These are phyloP conservation scores for Zygosaccharomyces sapae DNA, from an alignment of 1,139 yeast genomes.

Conservation along the genomic window DNA sequence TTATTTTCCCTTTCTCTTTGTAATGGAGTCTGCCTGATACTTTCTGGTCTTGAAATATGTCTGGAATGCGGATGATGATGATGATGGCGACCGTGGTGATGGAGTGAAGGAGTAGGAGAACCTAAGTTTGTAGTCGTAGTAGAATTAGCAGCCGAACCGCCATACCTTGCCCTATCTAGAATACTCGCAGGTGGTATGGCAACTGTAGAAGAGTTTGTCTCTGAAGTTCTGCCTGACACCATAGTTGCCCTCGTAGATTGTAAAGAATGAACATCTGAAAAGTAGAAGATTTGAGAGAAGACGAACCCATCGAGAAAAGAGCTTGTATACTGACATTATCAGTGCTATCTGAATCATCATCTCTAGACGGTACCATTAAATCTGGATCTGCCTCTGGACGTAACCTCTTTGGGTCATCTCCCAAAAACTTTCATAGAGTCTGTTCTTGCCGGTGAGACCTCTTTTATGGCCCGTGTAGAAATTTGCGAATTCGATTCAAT, in stretches of 20 bases:
- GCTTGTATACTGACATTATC: constrained; percentile 51
- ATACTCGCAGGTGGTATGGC: constrained; percentile 67
- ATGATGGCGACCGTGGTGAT: constrained; percentile 11
- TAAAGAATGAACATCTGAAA: constrained; percentile 35
- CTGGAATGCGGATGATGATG: constrained; percentile 9
- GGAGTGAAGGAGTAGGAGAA: constrained; percentile 8
- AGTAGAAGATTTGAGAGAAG: constrained; percentile 40
- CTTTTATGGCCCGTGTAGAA: constrained; percentile 5
- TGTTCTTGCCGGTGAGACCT: constrained; percentile 2
- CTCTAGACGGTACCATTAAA: constrained; percentile 10
- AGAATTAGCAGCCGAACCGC: constrained; percentile 10
- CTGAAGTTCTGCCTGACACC: constrained; percentile 46
- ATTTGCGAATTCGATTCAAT: not conserved
- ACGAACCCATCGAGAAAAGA: constrained; percentile 47
- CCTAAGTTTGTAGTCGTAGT: constrained; percentile 9
- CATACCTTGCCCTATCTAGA: constrained; percentile 44
- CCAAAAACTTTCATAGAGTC: constrained; percentile 20
- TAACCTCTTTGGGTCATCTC: constrained; percentile 18
- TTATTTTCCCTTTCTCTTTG: constrained; percentile 13
- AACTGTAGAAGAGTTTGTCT: constrained; percentile 55
- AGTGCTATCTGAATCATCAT: constrained; percentile 12
- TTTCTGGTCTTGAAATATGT: constrained; percentile 20
- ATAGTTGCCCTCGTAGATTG: constrained; percentile 43
- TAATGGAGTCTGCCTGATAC: constrained; percentile 28
- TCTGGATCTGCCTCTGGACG: constrained; percentile 9